Conservation (phyloP, 202 grass and related monocot genomes). For the Dendrocalamus latiflorus region DNA sequence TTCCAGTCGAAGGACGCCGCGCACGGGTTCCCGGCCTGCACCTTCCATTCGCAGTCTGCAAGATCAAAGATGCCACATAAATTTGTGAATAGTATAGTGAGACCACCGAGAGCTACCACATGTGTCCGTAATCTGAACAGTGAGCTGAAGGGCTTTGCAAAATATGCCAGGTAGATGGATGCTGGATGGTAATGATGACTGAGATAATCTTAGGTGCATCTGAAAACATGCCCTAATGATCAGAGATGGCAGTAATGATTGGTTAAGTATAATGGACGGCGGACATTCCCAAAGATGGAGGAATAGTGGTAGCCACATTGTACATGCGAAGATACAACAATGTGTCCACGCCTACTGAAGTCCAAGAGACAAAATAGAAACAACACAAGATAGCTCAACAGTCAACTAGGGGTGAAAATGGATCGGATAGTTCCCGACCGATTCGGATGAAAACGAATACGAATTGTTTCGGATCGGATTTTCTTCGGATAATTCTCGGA, state of each 20-base stretch:
- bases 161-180: background rate
- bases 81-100: background rate
- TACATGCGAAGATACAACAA: constrained; percentile 1
- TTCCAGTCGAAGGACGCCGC: constrained; percentile 60
- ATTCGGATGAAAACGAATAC: too few relatives aligned
- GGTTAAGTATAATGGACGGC: too few relatives aligned
- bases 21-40: constrained; percentile 42
- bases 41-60: constrained; percentile 61
- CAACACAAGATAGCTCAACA: too few relatives aligned
- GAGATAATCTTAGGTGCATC: background rate
- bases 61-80: constrained; percentile 14
- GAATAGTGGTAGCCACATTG: background rate
- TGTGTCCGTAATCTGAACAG: background rate
- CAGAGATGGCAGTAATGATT: constrained; percentile 5
- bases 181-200: background rate
- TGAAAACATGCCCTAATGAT: constrained; percentile 17
- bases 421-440: too few relatives aligned
- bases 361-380: background rate
- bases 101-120: background rate
- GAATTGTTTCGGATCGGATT: too few relatives aligned
- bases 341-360: background rate
- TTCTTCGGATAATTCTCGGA: too few relatives aligned
- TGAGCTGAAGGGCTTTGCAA: background rate
- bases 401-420: too few relatives aligned
- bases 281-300: background rate